phyloP scores from a whole-genome alignment of 345 rosid species.

The Arabidopsis arenosa region DNA sequence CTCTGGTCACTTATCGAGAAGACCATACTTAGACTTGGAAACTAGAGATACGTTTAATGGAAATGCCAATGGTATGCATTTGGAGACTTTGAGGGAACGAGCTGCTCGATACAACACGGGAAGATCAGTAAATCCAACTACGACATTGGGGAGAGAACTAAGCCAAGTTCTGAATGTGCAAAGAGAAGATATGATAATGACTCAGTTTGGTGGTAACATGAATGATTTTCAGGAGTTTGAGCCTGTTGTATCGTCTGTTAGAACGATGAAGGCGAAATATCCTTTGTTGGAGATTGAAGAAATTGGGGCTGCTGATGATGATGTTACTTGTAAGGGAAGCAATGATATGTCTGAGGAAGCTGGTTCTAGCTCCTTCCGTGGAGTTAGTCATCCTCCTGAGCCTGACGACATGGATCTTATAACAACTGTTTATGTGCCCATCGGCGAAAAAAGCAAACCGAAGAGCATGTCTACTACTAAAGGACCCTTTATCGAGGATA shows the following conservation, averaged over 20 bases:
- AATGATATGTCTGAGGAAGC: conserved; percentile 68
- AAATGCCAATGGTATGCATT: conserved; percentile 8
- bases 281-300: conserved; percentile 58
- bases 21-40: conserved; percentile 38
- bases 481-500: conserved; percentile 80
- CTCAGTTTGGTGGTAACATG: conserved; percentile 35
- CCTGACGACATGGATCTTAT: conserved; percentile 89
- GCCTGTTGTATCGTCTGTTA: conserved; percentile 49
- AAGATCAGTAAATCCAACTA: conserved; percentile 41
- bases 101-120: conserved; percentile 33
- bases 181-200: conserved; percentile 58
- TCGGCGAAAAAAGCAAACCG: conserved; percentile 65
- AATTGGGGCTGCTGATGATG: conserved; percentile 46
- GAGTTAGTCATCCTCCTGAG: conserved; percentile 95
- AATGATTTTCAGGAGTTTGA: conserved; percentile 51
- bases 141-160: conserved; percentile 44
- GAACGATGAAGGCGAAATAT: conserved; percentile 65
- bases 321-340: conserved; percentile 53
- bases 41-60: conserved; percentile 17
- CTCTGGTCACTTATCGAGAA: conserved; percentile 49
- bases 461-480: conserved; percentile 66
- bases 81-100: conserved; percentile 43
- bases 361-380: conserved; percentile 77
- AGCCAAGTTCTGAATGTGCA: conserved; percentile 55
- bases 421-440: conserved; percentile 69